Conservation (phyloP, 805 yeast genomes). For the Zygosaccharomyces gambellarensis region DNA sequence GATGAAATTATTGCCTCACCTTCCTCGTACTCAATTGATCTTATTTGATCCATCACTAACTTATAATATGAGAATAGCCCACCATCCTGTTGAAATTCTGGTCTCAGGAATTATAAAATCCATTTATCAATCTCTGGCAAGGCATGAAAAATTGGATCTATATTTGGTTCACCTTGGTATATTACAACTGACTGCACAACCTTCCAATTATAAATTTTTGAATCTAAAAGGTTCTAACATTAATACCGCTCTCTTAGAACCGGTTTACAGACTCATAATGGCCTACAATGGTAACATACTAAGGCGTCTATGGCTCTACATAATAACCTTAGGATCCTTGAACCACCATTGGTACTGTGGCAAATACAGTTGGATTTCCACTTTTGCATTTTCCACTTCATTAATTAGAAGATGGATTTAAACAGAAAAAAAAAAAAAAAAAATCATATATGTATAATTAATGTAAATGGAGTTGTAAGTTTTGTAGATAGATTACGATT, state of each 20-base stretch:
- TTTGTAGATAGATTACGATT: neutral
- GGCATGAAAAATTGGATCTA: slow-evolving; percentile 12
- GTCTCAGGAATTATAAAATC: slow-evolving; percentile 27
- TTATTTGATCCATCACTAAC: slow-evolving; percentile 31
- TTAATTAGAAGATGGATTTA: slow-evolving; percentile 2
- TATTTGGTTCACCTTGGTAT: slow-evolving; percentile 28
- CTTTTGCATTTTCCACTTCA: slow-evolving; percentile 5
- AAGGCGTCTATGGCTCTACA: slow-evolving; percentile 11
- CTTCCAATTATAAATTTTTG: slow-evolving; percentile 32
- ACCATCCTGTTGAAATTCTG: slow-evolving; percentile 29
- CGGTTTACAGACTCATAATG: slow-evolving; percentile 27
- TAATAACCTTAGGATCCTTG: slow-evolving; percentile 16
- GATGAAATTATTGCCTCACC: slow-evolving; percentile 22
- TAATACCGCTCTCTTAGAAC: slow-evolving; percentile 20
- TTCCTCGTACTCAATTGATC: slow-evolving; percentile 22
- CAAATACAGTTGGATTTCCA: slow-evolving; percentile 17
- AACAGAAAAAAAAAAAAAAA: neutral
- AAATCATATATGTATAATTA: neutral
- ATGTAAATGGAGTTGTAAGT: neutral
- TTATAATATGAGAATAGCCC: slow-evolving; percentile 20
- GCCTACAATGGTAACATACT: slow-evolving; percentile 20
- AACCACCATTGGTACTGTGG: slow-evolving; percentile 20
- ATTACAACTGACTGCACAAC: slow-evolving; percentile 30
- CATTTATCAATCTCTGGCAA: slow-evolving; percentile 17
- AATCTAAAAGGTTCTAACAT: slow-evolving; percentile 25